Evolutionary conservation across 2,329 filamentous ascomycete genomes (phyloP).

Genomic region (Fusarium fujikuroi): DNA sequence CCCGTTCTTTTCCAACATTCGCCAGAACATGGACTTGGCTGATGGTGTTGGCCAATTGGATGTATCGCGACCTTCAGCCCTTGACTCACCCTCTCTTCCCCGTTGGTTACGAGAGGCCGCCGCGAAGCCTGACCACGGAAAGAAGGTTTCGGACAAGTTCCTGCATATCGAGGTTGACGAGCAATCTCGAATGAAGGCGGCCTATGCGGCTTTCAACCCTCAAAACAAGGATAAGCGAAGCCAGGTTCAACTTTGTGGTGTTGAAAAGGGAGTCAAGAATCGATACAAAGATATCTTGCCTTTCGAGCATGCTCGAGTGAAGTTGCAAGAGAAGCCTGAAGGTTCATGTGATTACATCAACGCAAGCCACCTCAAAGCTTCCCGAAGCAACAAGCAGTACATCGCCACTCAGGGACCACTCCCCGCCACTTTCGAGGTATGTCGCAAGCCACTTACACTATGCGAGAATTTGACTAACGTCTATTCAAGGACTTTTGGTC

Average conservation of each 20-base stretch:
- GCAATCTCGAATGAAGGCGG: constrained; percentile 91
- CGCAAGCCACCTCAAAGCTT: constrained; percentile 84
- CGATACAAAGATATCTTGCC: constrained; percentile 98
- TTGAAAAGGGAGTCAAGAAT: constrained; percentile 95
- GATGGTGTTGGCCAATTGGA: constrained; percentile 89
- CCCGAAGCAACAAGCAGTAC: constrained; percentile 88
- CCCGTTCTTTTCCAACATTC: constrained; percentile 95
- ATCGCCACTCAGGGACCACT: constrained; percentile 96
- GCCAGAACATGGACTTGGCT: constrained; percentile 94
- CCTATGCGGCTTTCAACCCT: constrained; percentile 63
- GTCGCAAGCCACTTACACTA: constrained; percentile 51
- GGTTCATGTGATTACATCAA: constrained; percentile 94
- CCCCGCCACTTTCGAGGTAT: constrained; percentile 88
- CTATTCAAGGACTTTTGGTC: constrained; percentile 92
- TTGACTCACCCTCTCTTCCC: constrained; percentile 69
- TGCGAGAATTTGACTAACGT: constrained; percentile 41
- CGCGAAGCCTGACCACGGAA: constrained; percentile 76
- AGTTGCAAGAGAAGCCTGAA: constrained; percentile 72
- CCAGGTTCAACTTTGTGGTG: constrained; percentile 81
- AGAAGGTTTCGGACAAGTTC: constrained; percentile 83
- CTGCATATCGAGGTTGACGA: constrained; percentile 85
- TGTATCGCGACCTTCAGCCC: constrained; percentile 58
- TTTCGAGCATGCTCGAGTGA: constrained; percentile 92
- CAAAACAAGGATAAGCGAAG: constrained; percentile 41
- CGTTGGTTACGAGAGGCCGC: constrained; percentile 79